Conservation (phyloP, 129 eudicot genomes). For the Pulicaria dysenterica region DNA sequence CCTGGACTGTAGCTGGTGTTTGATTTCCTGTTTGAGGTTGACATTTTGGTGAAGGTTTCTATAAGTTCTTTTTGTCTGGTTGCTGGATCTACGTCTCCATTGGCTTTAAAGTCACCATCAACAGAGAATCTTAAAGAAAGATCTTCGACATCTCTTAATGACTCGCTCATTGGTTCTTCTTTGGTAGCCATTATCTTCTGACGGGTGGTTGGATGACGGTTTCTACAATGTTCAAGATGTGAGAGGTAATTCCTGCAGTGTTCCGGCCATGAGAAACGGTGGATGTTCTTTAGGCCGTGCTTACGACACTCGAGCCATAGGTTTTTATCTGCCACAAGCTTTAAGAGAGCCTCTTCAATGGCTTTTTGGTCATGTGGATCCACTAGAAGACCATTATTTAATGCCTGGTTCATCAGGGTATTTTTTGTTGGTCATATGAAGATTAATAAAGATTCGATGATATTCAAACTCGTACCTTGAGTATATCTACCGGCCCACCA, state of each 20-base stretch:
- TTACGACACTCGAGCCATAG: conserved; percentile 78
- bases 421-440: conserved; percentile 16
- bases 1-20: conserved; percentile 63
- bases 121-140: conserved; percentile 69
- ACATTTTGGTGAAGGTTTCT: conserved; percentile 59
- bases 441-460: background rate
- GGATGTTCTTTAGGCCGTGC: conserved; percentile 73
- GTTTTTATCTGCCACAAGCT: conserved; percentile 77
- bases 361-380: conserved; percentile 89
- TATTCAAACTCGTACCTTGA: conserved; percentile 46
- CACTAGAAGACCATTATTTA: conserved; percentile 75
- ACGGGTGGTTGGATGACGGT: conserved; percentile 64
- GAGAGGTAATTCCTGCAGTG: conserved; percentile 76
- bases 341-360: conserved; percentile 79
- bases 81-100: conserved; percentile 56
- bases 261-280: conserved; percentile 85
- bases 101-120: conserved; percentile 62
- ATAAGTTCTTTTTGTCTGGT: conserved; percentile 55
- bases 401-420: conserved; percentile 52
- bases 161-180: conserved; percentile 83
- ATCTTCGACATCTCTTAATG: conserved; percentile 69
- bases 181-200: conserved; percentile 47
- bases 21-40: conserved; percentile 41
- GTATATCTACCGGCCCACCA: conserved; percentile 87
- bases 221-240: conserved; percentile 62